Base-by-base conservation (phyloP, 345 rosid species). In the Boechera stricta region DNA sequence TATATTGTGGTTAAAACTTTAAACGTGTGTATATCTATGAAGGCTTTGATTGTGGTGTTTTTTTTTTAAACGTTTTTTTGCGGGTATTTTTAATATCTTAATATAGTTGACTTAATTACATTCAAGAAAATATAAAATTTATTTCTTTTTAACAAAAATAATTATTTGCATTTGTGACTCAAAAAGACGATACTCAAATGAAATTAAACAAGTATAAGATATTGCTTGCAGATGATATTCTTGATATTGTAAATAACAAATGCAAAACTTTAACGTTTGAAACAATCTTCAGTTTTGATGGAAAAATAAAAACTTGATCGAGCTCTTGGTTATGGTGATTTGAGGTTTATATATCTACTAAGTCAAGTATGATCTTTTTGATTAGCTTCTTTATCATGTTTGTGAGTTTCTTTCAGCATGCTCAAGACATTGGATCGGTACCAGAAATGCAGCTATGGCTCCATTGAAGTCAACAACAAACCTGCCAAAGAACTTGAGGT, bases 401-500 rank as follows among this genome's bases (percentile, higher is more conserved):
- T 32, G 21, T 56, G 39, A 38, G 6, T 15, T 59, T 13, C 13
- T 5, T 58, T 39, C 84, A 95, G 99, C 96, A 95, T 95, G 97
- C 91, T 86, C 83, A 91, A 84, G 85, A 87, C 98, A 24, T 81
- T 95, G 47, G 99, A 95, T 12, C 84, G 97, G 86, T 92, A 95
- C 81, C 96, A 93, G 75, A 95, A 95, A 78, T 90, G 96, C 78
- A 95, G 99, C 81, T 95, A 93, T 80, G 96, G 93, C 12, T 80
- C 93, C 7, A 87, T 91, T 56, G 97, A 95, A 86, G 91, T 87
- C 41, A 90, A 77, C 81, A 90, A 77, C 74, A 95, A 82, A 77
- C 98, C 99, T 67, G 84, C 85, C 68, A 91, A 91, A 77, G 98
- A 95, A 74, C 90, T 95, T 26, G 97, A 95, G 96, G 98, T 90